Evolutionary conservation across 75 land plant genomes (phyloP), one percentile per base, ranked within the genome.

Genomic region (Ceratopteris richardii): DNA sequence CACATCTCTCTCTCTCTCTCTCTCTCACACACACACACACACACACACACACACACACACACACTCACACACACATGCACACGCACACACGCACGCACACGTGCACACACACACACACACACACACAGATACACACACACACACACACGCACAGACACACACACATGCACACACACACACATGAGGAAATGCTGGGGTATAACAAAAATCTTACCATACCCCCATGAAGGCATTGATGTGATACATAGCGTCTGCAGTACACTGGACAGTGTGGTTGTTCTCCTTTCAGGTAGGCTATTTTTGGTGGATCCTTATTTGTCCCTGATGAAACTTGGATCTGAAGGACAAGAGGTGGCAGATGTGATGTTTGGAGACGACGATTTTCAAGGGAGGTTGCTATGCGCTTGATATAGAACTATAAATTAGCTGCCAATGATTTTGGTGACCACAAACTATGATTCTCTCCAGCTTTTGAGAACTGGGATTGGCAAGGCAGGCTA

Each of bases 341-440:
- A 86, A 64, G 91, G 87, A 14, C 69, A 75, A 56, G 91, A 87
- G 9, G 58, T 85, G 17, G 60, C 85, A 9, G 81, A 87, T 69
- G 84, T 77, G 57, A 64, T 87, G 19, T 83, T 80, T 58, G 86
- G 86, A 0, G 84, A 80, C 61, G 66, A 80, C 60, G 80, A 71
- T 1, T 83, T 83, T 61, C 58, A 58, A n/a, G 91, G 91, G 48
- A 87, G 78, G 71, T 65, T 80, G 19, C 44, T 87, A 23, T 29
- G 79, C 29, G 80, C 90, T 33, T 83, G 86, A 84, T 83, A 80
- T 54, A 77, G 68, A 57, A 36, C 57, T 14, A 84, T 77, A 7
- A 74, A 76, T 29, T 84, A 81, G 71, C 68, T 81, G 44, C 90
- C 90, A 3, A 83, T 83, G 90, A 83, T 80, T 44, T 73, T 80